Conservation (phyloP, 1,284 basidiomycete genomes). For the Cryptococcus sp. region DNA sequence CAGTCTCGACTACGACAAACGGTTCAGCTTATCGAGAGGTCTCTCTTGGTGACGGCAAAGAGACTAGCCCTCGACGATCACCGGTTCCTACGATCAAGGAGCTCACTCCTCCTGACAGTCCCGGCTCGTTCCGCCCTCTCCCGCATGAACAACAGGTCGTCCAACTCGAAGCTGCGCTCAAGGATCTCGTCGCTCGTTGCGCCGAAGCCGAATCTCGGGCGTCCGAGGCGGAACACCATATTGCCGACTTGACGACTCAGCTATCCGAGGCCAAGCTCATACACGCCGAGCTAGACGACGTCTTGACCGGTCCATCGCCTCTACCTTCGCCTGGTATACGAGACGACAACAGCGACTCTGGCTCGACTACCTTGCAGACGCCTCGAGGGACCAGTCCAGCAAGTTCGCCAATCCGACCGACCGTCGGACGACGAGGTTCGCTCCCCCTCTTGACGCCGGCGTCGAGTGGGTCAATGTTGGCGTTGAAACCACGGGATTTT, state of each 20-base stretch:
- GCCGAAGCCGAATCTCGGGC: constrained; percentile 73
- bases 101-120: constrained; percentile 17
- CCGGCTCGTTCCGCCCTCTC: not conserved
- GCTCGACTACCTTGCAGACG: constrained; percentile 17
- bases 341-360: constrained; percentile 14
- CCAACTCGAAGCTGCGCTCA: constrained; percentile 63
- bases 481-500: constrained; percentile 36
- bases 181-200: constrained; percentile 70
- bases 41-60: constrained; percentile 4
- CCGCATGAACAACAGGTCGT: constrained; percentile 13
- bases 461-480: constrained; percentile 1
- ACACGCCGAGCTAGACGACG: constrained; percentile 28
- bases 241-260: constrained; percentile 76
- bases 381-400: constrained; percentile 15
- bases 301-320: constrained; percentile 13
- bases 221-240: constrained; percentile 78
- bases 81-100: constrained; percentile 8
- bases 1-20: not conserved
- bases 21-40: not conserved
- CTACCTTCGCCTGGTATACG: constrained; percentile 6
- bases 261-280: constrained; percentile 69
- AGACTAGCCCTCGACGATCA: not conserved
- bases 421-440: constrained; percentile 12
- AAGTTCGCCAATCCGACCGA: constrained; percentile 13
- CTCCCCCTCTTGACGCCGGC: constrained; percentile 16